Base-by-base conservation (phyloP, 345 rosid species). In the Jatropha curcas region DNA sequence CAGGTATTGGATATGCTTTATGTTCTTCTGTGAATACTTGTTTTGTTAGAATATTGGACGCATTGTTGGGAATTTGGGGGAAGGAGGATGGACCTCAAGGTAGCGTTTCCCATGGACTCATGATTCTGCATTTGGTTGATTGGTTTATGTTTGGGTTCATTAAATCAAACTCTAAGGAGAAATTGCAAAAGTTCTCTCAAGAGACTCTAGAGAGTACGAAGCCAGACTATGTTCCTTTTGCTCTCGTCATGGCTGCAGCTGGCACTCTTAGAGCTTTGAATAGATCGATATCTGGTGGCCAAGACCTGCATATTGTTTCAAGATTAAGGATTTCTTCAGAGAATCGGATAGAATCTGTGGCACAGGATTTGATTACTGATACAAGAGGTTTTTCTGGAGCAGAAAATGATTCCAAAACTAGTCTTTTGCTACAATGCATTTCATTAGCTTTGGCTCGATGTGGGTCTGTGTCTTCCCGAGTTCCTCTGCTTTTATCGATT, bases 71-170 rank as follows among this genome's bases (percentile, higher is more conserved):
- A 20, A 75, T 87, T 72, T 87, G 96, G 96, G 83, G 86, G 19
- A 87, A 72, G 71, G 81, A 83, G 60, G 88, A 81, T 77, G 91
- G 89, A 51, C 89, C 86, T 53, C 66, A 45, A 72, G 82, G 80
- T 58, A 80, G 60, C 72, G 81, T 89, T 72, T 72, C 85, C 66
- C 66, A 82, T 67, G 99, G 96, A 35, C 83, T 92, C 66, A 87
- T 91, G 92, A 79, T 92, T 81, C 78, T 95, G 82, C 97, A 92
- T 85, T 82, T 86, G 85, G 72, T 90, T 45, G 99, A 92, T 72
- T 89, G 98, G 98, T 82, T 88, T 70, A 73, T 89, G 27, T 88
- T 88, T 57, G 85, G 91, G 77, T 84, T 82, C 65, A 75, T 89
- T 79, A 84, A 82, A 70, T 81, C 86, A 66, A 76, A 24, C 63